Evolutionary conservation across 257 asterid species (phyloP).

Genomic region (Solanum pinnatisectum): DNA sequence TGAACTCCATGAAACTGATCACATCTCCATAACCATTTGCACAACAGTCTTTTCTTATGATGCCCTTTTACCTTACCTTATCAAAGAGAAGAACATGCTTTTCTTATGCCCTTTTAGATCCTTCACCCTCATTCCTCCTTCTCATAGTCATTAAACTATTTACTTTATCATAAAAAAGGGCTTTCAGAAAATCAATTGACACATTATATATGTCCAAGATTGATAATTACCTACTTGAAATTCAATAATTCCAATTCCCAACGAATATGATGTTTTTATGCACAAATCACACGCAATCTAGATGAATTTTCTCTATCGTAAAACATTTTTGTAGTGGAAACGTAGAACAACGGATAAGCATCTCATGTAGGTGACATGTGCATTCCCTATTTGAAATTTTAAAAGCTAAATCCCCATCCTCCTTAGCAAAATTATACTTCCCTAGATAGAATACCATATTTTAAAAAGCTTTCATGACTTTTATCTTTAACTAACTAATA

Average conservation of each 20-base stretch:
- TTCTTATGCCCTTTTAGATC: not conserved
- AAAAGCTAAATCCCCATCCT: not conserved
- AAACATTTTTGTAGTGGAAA: not conserved
- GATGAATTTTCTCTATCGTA: not conserved
- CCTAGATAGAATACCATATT: not conserved
- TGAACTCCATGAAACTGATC: not conserved
- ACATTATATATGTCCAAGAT: not conserved
- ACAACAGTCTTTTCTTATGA: not conserved
- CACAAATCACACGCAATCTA: not conserved
- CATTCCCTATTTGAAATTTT: not conserved
- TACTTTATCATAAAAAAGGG: not conserved
- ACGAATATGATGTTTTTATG: not conserved
- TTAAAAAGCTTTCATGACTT: not conserved
- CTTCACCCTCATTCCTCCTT: not conserved
- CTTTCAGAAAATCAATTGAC: not conserved
- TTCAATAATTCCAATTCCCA: not conserved
- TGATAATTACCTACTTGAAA: not conserved
- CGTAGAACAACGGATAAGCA: not conserved
- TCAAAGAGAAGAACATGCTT: not conserved
- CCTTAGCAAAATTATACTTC: not conserved
- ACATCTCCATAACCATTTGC: not conserved
- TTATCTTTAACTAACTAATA: not conserved
- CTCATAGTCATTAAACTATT: not conserved
- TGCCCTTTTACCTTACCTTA: not conserved
- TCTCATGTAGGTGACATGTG: not conserved